A percentile compares a stretch with the other conserved stretches of the same genome.
phyloP scores from a whole-genome alignment of 2,329 filamentous ascomycete genomes.

The Exophiala alcalophila region DNA sequence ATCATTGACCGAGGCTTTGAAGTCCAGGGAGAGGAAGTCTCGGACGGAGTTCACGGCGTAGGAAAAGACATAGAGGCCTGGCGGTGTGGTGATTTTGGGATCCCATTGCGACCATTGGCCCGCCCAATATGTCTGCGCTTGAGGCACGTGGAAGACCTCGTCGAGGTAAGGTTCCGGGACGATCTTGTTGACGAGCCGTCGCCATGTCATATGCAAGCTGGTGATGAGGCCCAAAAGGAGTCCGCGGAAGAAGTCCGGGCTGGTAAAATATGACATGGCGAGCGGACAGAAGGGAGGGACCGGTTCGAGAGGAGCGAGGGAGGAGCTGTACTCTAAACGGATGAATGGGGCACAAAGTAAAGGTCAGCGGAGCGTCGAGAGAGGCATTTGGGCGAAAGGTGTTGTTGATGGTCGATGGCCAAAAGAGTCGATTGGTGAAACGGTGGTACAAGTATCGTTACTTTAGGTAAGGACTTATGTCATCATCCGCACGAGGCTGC shows the following conservation, averaged over 20 bases:
- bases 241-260: slow-evolving; percentile 23
- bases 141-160: slow-evolving; percentile 67
- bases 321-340: not conserved
- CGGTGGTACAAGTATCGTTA: too few relatives aligned
- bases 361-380: too few relatives aligned
- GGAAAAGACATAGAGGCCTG: slow-evolving; percentile 66
- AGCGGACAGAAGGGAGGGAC: too few relatives aligned
- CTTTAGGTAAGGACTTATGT: too few relatives aligned
- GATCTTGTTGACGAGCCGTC: slow-evolving; percentile 44
- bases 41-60: slow-evolving; percentile 52
- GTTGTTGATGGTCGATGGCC: not conserved
- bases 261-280: slow-evolving; percentile 23
- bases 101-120: slow-evolving; percentile 79
- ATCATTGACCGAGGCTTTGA: slow-evolving; percentile 19
- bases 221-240: slow-evolving; percentile 22
- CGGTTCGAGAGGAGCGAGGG: not conserved
- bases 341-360: not conserved
- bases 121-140: slow-evolving; percentile 80
- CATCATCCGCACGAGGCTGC: too few relatives aligned
- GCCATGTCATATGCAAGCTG: slow-evolving; percentile 37
- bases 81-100: slow-evolving; percentile 94
- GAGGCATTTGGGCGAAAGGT: not conserved
- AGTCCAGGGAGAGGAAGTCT: slow-evolving; percentile 46
- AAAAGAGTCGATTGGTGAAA: too few relatives aligned
- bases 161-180: slow-evolving; percentile 60